A percentile compares a stretch with the other conserved stretches of the same genome.
phyloP scores from a whole-genome alignment of 768 basidiomycete genomes.

The Trichaptum fuscoviolaceum region DNA sequence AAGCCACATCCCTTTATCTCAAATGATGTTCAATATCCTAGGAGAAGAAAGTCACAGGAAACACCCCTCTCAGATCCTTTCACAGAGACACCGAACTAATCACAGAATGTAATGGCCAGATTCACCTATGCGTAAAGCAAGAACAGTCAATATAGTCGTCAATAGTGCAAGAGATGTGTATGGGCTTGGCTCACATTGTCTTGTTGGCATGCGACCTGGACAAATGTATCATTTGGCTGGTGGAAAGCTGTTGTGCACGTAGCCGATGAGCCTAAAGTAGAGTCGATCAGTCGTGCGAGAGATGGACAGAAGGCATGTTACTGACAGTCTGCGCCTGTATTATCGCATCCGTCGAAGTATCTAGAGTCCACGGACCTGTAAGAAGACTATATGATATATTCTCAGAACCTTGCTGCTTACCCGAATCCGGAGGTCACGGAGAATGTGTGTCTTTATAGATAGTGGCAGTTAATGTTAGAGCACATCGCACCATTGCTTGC shows the following conservation, averaged over 20 bases:
- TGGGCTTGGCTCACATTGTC: constrained; percentile 24
- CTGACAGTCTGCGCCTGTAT: constrained; percentile 24
- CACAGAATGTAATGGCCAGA: constrained; percentile 2
- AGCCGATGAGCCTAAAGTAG: constrained; percentile 21
- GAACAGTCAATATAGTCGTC: background rate
- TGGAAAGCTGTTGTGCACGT: constrained; percentile 29
- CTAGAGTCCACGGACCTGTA: too few species aligned
- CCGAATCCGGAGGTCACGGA: constrained; percentile 31
- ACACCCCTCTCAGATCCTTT: too few species aligned
- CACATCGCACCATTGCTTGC: too few species aligned
- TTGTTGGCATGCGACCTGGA: constrained; percentile 30
- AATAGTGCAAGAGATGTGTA: too few species aligned
- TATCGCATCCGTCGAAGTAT: constrained; percentile 26
- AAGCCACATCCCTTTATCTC: too few species aligned
- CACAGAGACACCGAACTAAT: too few species aligned
- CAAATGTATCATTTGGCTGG: constrained; percentile 20
- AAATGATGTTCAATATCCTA: too few species aligned
- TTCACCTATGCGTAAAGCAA: background rate
- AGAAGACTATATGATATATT: background rate
- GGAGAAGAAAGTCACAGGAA: too few species aligned
- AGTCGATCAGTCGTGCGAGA: background rate
- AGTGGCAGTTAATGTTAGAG: too few species aligned
- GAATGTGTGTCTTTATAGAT: constrained; percentile 22
- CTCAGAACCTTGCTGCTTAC: constrained; percentile 11
- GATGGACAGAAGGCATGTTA: background rate